A percentile compares a stretch with the other conserved stretches of the same genome.
phyloP scores from a whole-genome alignment of 2,329 filamentous ascomycete species.

The Colletotrichum echinochloae region DNA sequence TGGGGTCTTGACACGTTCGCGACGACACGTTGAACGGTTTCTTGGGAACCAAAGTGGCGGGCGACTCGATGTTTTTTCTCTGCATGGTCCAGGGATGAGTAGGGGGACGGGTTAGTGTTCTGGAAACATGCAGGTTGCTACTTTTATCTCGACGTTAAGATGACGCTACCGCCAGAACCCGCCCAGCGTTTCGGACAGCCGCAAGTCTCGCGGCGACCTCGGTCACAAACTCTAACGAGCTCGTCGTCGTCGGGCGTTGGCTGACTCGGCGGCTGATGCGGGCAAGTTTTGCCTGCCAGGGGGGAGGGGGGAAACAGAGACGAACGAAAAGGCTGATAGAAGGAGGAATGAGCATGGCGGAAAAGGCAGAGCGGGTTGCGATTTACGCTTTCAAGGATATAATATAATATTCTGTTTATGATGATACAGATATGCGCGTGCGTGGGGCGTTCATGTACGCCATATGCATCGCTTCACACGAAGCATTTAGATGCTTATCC shows the following conservation, averaged over 20 bases:
- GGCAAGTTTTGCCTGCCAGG: background rate
- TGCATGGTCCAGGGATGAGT: background rate
- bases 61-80: background rate
- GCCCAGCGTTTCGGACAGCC: conserved; percentile 3
- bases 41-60: background rate
- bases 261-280: background rate
- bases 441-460: background rate
- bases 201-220: background rate
- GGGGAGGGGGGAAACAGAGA: background rate
- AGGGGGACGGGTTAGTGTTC: background rate
- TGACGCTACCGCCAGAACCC: background rate
- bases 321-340: too few relatives aligned
- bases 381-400: background rate
- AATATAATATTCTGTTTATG: background rate
- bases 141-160: background rate
- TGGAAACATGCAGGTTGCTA: background rate
- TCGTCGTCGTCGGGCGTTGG: background rate
- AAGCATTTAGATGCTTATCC: background rate
- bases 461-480: background rate
- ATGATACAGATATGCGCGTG: background rate
- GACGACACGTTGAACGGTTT: background rate
- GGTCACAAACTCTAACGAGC: background rate
- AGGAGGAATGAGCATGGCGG: background rate
- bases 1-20: background rate
- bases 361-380: background rate